These are phyloP conservation scores for Hypoxylon cercidicola DNA, from an alignment of 495 filamentous ascomycete species.

Conservation along the genomic window DNA sequence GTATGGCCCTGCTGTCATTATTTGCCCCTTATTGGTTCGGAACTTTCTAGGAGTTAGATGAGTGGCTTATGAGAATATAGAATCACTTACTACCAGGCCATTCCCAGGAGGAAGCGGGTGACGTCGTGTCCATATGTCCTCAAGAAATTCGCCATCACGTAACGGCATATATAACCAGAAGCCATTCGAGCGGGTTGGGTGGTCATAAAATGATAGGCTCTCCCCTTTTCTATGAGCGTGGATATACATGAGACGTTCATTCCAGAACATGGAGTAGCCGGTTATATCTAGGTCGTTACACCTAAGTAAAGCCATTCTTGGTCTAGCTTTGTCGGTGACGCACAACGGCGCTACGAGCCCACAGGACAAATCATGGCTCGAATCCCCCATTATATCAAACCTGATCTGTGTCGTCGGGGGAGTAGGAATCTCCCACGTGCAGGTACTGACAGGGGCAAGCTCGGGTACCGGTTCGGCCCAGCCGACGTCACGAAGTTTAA, in stretches of 20 bases:
- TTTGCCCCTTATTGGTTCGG: neutral
- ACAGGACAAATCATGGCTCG: neutral
- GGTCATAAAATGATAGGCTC: neutral
- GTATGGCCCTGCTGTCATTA: conserved; percentile 7
- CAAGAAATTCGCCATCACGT: neutral
- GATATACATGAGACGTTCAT: neutral
- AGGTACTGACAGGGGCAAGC: neutral
- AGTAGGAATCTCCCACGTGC: conserved; percentile 2
- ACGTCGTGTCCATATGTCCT: conserved; percentile 7
- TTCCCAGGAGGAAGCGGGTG: neutral
- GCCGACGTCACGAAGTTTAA: conserved; percentile 7
- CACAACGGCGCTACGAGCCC: neutral
- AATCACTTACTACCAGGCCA: neutral
- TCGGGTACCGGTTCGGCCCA: neutral
- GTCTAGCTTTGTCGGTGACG: conserved; percentile 4
- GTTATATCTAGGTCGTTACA: neutral
- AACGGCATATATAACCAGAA: conserved; percentile 4
- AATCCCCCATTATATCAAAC: too few relatives aligned
- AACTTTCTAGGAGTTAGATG: neutral
- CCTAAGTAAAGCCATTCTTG: neutral
- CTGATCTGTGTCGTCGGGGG: too few relatives aligned
- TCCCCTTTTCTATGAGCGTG: conserved; percentile 3
- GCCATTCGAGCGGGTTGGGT: neutral
- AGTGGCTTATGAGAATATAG: neutral
- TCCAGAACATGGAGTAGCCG: conserved; percentile 3